phyloP scores from a whole-genome alignment of 768 basidiomycete species.

The Mycena vulgaris region DNA sequence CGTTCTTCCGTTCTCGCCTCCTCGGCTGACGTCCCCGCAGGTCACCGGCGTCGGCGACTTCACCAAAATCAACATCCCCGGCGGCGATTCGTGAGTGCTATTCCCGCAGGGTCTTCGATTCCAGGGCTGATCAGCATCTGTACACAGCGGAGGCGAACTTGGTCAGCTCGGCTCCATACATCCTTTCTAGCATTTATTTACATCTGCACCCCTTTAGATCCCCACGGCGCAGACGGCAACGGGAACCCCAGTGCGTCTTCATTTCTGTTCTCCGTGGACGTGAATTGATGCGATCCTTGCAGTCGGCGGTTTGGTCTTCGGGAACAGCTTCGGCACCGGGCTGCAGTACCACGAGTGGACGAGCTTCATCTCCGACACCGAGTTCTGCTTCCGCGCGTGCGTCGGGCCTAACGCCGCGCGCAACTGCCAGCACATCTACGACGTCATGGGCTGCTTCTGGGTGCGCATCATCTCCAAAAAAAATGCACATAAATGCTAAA shows the following conservation, averaged over 20 bases:
- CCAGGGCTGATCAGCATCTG: not conserved
- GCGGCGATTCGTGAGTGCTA: conserved; percentile 59
- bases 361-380: conserved; percentile 78
- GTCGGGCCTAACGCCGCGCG: conserved; percentile 67
- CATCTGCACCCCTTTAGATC: conserved; percentile 15
- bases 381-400: conserved; percentile 85
- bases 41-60: conserved; percentile 77
- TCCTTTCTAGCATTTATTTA: conserved; percentile 58
- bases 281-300: conserved; percentile 32
- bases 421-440: conserved; percentile 86
- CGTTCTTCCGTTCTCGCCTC: conserved; percentile 57
- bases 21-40: conserved; percentile 25
- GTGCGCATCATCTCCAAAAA: conserved; percentile 44
- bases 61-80: conserved; percentile 73
- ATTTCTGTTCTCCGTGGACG: conserved; percentile 23
- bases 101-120: not conserved
- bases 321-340: conserved; percentile 67
- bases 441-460: conserved; percentile 75
- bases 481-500: not conserved
- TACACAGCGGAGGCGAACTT: conserved; percentile 74
- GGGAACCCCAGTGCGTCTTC: conserved; percentile 61
- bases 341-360: conserved; percentile 88
- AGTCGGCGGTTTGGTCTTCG: conserved; percentile 83
- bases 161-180: conserved; percentile 59
- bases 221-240: conserved; percentile 46